These are phyloP conservation scores for Echinosophora koreensis DNA, from an alignment of 306 rosid species.

Conservation along the genomic window DNA sequence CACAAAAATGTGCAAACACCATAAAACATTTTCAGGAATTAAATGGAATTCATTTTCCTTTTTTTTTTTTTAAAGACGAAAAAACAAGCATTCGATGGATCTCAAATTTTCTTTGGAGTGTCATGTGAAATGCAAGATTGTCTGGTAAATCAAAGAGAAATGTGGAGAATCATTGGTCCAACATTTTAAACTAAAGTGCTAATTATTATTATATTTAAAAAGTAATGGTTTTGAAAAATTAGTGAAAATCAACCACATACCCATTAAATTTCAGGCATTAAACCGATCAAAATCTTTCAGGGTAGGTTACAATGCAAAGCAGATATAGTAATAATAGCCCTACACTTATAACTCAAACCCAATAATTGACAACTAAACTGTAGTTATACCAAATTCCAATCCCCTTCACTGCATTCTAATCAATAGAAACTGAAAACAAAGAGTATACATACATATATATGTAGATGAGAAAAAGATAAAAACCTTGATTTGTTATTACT, in stretches of 20 bases:
- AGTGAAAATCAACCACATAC: slow-evolving; percentile 9
- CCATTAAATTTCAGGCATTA: not conserved
- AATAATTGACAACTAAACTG: not conserved
- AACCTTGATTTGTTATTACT: slow-evolving; percentile 2
- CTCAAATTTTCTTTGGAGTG: too few relatives aligned
- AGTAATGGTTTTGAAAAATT: not conserved
- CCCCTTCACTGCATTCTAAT: slow-evolving; percentile 17
- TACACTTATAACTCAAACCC: not conserved
- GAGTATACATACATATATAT: not conserved
- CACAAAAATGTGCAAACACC: not conserved
- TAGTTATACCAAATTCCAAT: not conserved
- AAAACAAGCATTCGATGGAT: not conserved
- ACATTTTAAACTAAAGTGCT: not conserved
- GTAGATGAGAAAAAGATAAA: not conserved
- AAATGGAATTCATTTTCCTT: not conserved
- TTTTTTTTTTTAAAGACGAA: not conserved
- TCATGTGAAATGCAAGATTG: not conserved
- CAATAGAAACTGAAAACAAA: not conserved
- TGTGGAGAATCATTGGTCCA: slow-evolving; percentile 23
- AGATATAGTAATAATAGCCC: not conserved
- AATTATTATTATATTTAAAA: not conserved
- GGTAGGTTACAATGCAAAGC: not conserved
- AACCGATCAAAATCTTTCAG: not conserved
- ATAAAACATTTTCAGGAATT: not conserved
- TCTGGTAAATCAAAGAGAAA: not conserved